These are phyloP conservation scores for Thyridium curvatum DNA, from an alignment of 2,329 filamentous ascomycete species.

Conservation along the genomic window DNA sequence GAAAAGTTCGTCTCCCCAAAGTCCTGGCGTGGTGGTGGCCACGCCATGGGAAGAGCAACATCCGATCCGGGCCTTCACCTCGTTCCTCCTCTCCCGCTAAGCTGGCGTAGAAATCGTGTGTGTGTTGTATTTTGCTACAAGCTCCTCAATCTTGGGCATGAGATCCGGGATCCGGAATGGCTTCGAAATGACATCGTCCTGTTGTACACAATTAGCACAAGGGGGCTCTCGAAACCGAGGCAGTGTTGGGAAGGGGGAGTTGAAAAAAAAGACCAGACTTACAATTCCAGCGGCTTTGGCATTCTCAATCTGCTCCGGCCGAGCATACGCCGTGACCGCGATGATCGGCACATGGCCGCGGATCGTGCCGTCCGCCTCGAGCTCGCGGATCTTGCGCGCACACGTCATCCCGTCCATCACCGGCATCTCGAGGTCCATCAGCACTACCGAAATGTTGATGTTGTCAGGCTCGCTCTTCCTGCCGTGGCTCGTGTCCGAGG, in stretches of 20 bases:
- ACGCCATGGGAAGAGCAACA: too few species aligned
- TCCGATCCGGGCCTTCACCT: too few species aligned
- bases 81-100: too few species aligned
- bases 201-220: slow-evolving; percentile 12
- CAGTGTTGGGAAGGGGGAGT: too few species aligned
- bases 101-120: slow-evolving; percentile 10
- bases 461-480: slow-evolving; percentile 15
- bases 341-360: slow-evolving; percentile 67
- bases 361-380: slow-evolving; percentile 57
- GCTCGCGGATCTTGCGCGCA: slow-evolving; percentile 59
- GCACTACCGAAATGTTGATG: slow-evolving; percentile 56
- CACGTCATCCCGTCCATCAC: slow-evolving; percentile 78
- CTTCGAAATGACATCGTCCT: slow-evolving; percentile 73
- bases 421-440: slow-evolving; percentile 80
- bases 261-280: too few species aligned
- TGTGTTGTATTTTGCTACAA: slow-evolving; percentile 35
- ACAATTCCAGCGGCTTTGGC: slow-evolving; percentile 70
- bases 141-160: slow-evolving; percentile 58
- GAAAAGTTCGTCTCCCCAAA: too few species aligned
- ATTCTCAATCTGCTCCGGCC: slow-evolving; percentile 65
- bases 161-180: slow-evolving; percentile 72
- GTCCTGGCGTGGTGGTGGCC: too few species aligned
- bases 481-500: neutral
- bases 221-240: too few species aligned
- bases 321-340: slow-evolving; percentile 76